phyloP scores from a whole-genome alignment of 176 grass and related monocot genomes.

The Neostapfia colusana region DNA sequence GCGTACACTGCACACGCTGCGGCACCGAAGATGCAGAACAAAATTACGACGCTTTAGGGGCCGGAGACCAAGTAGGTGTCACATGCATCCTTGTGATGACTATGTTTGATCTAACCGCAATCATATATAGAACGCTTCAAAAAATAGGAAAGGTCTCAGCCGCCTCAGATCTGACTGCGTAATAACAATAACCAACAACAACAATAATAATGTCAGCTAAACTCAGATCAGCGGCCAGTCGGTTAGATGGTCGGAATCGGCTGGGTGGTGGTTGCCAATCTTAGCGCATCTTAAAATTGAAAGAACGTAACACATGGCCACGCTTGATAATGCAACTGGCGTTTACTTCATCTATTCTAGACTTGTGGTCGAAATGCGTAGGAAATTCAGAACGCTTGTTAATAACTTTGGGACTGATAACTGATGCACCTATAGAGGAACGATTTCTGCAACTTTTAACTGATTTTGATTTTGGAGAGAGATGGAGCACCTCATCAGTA shows the following conservation, averaged over 20 bases:
- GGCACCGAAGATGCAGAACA: neutral
- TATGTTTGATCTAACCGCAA: slow-evolving; percentile 47
- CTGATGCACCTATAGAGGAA: neutral
- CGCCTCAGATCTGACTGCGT: slow-evolving; percentile 24
- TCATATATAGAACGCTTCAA: slow-evolving; percentile 53
- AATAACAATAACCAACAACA: neutral
- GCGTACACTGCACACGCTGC: neutral
- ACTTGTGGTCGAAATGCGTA: neutral
- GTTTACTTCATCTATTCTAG: neutral
- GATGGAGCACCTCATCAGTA: slow-evolving; percentile 14
- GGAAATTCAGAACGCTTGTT: neutral
- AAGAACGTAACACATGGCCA: neutral
- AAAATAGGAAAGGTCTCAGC: slow-evolving; percentile 40
- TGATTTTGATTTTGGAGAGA: slow-evolving; percentile 9
- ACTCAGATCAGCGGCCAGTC: slow-evolving; percentile 36
- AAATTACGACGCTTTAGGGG: neutral
- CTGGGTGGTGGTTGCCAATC: slow-evolving; percentile 35
- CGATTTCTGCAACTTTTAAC: neutral
- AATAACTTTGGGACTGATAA: no score
- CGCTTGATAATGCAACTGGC: neutral
- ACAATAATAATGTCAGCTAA: neutral
- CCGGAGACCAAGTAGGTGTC: neutral
- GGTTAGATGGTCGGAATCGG: slow-evolving; percentile 36
- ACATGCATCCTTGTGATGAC: slow-evolving; percentile 40
- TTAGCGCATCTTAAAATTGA: slow-evolving; percentile 21